Evolutionary conservation across 371 early-diverging fungal genomes (phyloP).

Genomic region (Batrachochytrium dendrobatidis): DNA sequence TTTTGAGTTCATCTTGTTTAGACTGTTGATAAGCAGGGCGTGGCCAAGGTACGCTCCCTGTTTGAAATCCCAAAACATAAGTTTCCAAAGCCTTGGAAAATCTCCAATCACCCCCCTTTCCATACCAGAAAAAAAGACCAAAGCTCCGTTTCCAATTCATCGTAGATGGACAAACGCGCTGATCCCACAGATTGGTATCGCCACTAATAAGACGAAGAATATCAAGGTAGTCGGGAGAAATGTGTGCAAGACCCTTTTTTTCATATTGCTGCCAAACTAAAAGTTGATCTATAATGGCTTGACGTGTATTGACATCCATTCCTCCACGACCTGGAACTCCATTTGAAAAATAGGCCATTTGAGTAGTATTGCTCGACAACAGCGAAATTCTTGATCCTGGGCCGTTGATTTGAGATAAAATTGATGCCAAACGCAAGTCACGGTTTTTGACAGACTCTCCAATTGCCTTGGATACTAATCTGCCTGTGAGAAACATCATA

Average conservation of each 20-base stretch:
- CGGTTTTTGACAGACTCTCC: conserved; percentile 41
- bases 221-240: conserved; percentile 18
- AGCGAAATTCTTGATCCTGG: conserved; percentile 32
- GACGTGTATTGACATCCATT: conserved; percentile 22
- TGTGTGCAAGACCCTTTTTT: background rate
- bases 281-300: conserved; percentile 48
- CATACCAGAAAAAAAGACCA: conserved; percentile 68
- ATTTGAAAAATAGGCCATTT: conserved; percentile 9
- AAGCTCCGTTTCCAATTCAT: conserved; percentile 63
- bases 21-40: background rate
- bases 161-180: conserved; percentile 1
- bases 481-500: conserved; percentile 26
- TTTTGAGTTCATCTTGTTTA: background rate
- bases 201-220: conserved; percentile 41
- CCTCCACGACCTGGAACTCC: conserved; percentile 28
- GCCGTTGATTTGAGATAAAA: conserved; percentile 58
- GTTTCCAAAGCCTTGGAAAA: conserved; percentile 31
- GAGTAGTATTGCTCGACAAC: background rate
- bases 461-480: conserved; percentile 52
- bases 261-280: conserved; percentile 25
- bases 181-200: conserved; percentile 21
- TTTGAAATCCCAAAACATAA: background rate
- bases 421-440: conserved; percentile 59
- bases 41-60: background rate
- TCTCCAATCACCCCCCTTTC: conserved; percentile 35